Conservation (phyloP, 768 basidiomycete genomes). For the Flagelloscypha sp. region DNA sequence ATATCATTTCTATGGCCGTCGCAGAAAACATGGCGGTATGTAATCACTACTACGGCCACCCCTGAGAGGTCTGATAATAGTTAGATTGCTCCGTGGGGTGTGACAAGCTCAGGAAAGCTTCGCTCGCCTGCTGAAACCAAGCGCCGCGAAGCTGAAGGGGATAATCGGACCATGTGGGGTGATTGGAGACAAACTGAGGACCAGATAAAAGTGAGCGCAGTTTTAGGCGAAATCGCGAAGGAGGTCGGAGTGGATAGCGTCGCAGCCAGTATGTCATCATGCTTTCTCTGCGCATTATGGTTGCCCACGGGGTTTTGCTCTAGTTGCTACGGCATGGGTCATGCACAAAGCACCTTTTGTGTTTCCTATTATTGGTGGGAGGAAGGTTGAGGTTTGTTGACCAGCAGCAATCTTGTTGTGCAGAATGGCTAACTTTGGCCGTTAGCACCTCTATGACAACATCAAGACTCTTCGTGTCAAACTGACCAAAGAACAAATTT, state of each 20-base stretch:
- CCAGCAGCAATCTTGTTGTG: no score
- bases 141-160: constrained; percentile 15
- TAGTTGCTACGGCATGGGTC: constrained; percentile 36
- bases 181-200: constrained; percentile 41
- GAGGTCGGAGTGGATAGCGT: constrained; percentile 42
- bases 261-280: constrained; percentile 30
- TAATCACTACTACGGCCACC: constrained; percentile 27
- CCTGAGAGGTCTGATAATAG: constrained; percentile 2
- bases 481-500: constrained; percentile 30
- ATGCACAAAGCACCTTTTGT: constrained; percentile 39
- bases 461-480: constrained; percentile 33
- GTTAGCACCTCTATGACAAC: constrained; percentile 32
- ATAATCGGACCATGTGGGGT: constrained; percentile 16
- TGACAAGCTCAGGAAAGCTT: constrained; percentile 30
- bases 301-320: constrained; percentile 18
- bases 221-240: constrained; percentile 40
- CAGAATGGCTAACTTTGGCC: no score
- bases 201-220: constrained; percentile 33
- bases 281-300: no score
- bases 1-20: constrained; percentile 29
- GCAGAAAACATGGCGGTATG: constrained; percentile 6
- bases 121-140: constrained; percentile 30
- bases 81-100: constrained; percentile 36
- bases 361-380: constrained; percentile 34
- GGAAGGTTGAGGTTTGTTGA: constrained; percentile 38